Base-by-base conservation (phyloP, 345 rosid genomes). In the Orychophragmus violaceus region DNA sequence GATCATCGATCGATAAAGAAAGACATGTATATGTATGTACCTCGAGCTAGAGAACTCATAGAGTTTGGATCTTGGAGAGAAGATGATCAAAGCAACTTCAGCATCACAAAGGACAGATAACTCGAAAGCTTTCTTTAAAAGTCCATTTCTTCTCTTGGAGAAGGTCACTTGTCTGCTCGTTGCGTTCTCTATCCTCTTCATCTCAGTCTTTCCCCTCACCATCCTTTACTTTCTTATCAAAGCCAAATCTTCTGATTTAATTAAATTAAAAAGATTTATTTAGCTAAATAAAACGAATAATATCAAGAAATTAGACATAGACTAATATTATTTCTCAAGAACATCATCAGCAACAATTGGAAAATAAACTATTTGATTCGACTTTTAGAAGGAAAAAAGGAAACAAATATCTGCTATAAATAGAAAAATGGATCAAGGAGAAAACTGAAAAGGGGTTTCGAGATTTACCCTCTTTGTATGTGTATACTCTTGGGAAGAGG, bases 101-200 rank as follows among this genome's bases (percentile, higher is more conserved):
- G 89, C 91, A 72, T 86, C 96, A 60, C 96, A 89, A 58, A 89
- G 96, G 32, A 89, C 93, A 2, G 93, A 87, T 17, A 89, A 67
- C 77, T 89, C 91, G 54, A 82, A 89, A 21, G 89, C 94, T 78
- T 89, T 89, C 80, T 89, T 89, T 14, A 89, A 66, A 14, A 89
- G 64, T 12, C 93, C 96, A 72, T 81, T 89, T 65, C 96, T 83
- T 60, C 96, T 76, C 83, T 89, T 89, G 0, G 93, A 89, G 71
- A 89, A 89, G 6, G 96, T 87, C 36, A 89, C 96, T 79, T 89
- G 96, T 77, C 96, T 81, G 80, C 90, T 89, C 6, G 90, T 86
- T 58, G 81, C 82, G 60, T 89, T 89, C 77, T 89, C 96, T 64
- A 89, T 86, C 78, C 96, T 80, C 88, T 85, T 86, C 92, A 89